These are phyloP conservation scores for Paraphaeosphaeria sporulosa DNA, from an alignment of 2,329 filamentous ascomycete species.

Conservation along the genomic window DNA sequence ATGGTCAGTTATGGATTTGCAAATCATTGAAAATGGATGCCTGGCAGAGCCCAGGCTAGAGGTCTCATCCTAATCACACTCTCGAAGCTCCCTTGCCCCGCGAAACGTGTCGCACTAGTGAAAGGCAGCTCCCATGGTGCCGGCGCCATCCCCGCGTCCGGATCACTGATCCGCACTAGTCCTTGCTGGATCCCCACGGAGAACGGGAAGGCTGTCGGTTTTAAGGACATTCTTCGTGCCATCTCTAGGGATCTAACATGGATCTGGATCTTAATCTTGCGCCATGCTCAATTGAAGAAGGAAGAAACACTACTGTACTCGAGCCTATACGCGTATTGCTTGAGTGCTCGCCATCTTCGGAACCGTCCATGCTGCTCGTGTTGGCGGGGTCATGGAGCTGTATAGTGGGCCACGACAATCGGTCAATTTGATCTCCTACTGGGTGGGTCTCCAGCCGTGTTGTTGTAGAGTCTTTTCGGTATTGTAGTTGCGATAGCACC, in stretches of 20 bases:
- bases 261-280: neutral
- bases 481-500: neutral
- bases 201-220: conserved; percentile 1
- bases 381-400: neutral
- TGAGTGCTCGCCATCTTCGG: neutral
- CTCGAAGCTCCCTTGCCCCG: conserved; percentile 8
- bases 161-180: conserved; percentile 15
- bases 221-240: neutral
- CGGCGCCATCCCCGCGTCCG: conserved; percentile 1
- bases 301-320: neutral
- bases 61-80: neutral
- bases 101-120: conserved; percentile 7
- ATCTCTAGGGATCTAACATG: neutral
- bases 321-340: neutral
- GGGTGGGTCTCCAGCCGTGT: neutral
- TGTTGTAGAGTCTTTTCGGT: neutral
- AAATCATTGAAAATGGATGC: neutral
- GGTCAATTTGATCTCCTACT: neutral
- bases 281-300: neutral
- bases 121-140: neutral
- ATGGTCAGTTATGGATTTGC: neutral
- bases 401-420: neutral
- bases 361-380: neutral
- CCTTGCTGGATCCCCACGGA: conserved; percentile 9
- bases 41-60: neutral